phyloP scores from a whole-genome alignment of 2,329 filamentous ascomycete genomes.

The Trichoderma afroharzianum region DNA sequence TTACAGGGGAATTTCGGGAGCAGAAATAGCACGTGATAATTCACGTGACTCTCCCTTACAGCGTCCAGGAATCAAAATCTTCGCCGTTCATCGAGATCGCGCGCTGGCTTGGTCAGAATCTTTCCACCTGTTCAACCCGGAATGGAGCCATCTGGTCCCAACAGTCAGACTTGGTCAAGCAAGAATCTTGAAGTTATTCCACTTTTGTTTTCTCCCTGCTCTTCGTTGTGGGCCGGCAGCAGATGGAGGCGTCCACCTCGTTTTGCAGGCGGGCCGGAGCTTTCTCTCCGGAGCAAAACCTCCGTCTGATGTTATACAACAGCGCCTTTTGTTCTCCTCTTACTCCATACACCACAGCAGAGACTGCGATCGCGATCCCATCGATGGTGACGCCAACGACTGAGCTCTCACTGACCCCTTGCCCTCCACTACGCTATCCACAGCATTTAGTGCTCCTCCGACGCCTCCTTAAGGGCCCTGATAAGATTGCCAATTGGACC shows the following conservation, averaged over 20 bases:
- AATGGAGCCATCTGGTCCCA: conserved; percentile 8
- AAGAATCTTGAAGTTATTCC: neutral
- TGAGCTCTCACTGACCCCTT: neutral
- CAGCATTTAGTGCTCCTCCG: neutral
- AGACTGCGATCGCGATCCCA: neutral
- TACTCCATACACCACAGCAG: neutral
- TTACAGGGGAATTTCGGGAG: neutral
- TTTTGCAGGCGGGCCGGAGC: conserved; percentile 1
- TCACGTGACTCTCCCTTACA: neutral
- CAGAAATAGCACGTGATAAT: neutral
- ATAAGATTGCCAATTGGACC: neutral
- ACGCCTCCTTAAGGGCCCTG: neutral
- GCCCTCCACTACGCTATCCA: neutral
- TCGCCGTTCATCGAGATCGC: neutral
- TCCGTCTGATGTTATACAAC: conserved; percentile 1
- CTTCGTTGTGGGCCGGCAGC: neutral
- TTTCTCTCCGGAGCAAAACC: neutral
- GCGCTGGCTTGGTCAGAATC: neutral
- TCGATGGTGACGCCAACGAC: conserved; percentile 1
- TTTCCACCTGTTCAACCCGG: neutral
- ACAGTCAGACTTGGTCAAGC: neutral
- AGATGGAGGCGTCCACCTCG: neutral
- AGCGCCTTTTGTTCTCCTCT: neutral
- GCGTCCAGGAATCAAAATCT: neutral
- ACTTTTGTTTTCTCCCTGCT: neutral